Percentiles rank a stretch among this genome's conserved stretches.
phyloP scores from a whole-genome alignment of 2,329 filamentous ascomycete genomes.

The Beauveria asiatica region DNA sequence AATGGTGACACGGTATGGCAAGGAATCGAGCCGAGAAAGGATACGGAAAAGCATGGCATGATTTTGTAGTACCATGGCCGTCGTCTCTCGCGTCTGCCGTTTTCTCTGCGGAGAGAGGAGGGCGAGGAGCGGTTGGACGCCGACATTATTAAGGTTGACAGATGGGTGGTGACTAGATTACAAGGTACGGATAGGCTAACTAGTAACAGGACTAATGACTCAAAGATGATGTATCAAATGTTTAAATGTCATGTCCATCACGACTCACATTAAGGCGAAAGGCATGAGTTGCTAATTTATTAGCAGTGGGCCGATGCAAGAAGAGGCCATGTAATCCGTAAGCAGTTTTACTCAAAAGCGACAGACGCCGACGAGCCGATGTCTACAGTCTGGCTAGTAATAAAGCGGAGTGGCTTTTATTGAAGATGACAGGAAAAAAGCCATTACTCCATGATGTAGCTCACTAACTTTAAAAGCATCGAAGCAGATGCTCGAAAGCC shows the following conservation, averaged over 20 bases:
- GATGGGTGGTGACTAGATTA: too few species aligned
- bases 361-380: background rate
- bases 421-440: background rate
- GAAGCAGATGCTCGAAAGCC: too few species aligned
- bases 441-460: too few species aligned
- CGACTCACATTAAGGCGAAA: too few species aligned
- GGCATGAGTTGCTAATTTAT: too few species aligned
- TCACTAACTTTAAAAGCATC: too few species aligned
- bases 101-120: background rate
- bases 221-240: too few species aligned
- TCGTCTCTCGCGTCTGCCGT: background rate
- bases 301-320: background rate
- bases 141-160: too few species aligned
- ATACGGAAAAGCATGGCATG: background rate
- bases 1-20: background rate
- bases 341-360: background rate
- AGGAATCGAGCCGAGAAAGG: background rate
- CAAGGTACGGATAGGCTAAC: too few species aligned
- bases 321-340: slow-evolving; percentile 7
- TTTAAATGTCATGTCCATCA: too few species aligned
- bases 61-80: background rate
- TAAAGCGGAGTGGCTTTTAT: background rate
- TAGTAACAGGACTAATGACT: too few species aligned
- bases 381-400: background rate
- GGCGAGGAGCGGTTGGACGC: too few species aligned